Evolutionary conservation across 352 stramenopile genomes (phyloP), one percentile per base, ranked within the genome.

Genomic region (Globisporangium mamillatum): DNA sequence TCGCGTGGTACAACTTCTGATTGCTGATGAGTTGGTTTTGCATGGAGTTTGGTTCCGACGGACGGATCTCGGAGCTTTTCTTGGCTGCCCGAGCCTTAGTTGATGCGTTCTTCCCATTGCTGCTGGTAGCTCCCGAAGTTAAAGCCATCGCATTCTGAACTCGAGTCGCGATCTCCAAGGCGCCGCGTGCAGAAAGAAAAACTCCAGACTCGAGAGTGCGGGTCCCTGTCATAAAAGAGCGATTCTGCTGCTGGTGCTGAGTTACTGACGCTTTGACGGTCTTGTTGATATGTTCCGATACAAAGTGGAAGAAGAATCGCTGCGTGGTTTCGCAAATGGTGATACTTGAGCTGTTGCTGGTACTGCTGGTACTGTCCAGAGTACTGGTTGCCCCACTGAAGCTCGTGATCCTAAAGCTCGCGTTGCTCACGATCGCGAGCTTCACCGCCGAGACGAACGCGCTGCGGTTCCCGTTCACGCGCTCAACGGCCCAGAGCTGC

Each of bases 391-490:
- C 16, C 1, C 38, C 60, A 8, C 71, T 55, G 59, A 69, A 73
- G 63, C 60, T 75, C n/a, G 65, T 70, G 4, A 82, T 64, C 22
- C 56, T 41, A n/a, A 87, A 77, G 5, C 60, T 57, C 7, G 70
- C 72, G 25, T 74, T 71, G 22, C 10, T 64, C 18, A 87, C 76
- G 7, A 89, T 63, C 36, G 76, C 79, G 10, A 69, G 73, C 55
- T 89, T 88, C 32, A 89, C 73, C 34, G 76, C 79, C 9, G 69
- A 75, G 25, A 74, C 32, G 64, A 88, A 89, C n/a, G 64, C 69
- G 1, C 64, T 68, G n/a, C 78, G 77, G 25, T 77, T 85, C 36
- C 66, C 48, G 0, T 36, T 67, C 4, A 76, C 66, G 9, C 70
- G 64, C 24, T 83, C 77, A 14, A 75, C 12, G 14, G 69, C 67